Evolutionary conservation across 495 filamentous ascomycete genomes (phyloP), one percentile per base, ranked within the genome.

Genomic region (Entonaema liquescens): DNA sequence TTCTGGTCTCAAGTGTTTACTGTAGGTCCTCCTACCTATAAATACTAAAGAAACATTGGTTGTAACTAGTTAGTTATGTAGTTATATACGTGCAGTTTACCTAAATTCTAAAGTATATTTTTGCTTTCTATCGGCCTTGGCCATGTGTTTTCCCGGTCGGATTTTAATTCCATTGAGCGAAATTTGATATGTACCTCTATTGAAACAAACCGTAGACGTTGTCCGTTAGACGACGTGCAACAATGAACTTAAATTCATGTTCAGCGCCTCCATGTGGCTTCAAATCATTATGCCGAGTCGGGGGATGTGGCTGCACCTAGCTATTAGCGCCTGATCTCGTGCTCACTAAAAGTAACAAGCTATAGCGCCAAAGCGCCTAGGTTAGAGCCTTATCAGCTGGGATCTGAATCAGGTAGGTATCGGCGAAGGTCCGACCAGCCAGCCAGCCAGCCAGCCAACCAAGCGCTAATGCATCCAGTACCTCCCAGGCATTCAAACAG

Each of bases 361-460:
- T 29, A 15, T 28, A 28, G 19, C 49, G 23, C 23, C 28, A n/a
- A n/a, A n/a, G n/a, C n/a, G n/a, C n/a, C n/a, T n/a, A n/a, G n/a
- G n/a, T n/a, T 17, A 35, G 28, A 28, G 29, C 53, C 53, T 56
- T 56, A 56, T 56, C 29, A 35, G 53, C 50, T 53, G 40, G 66
- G 59, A 23, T 63, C 59, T 64, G 36, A 60, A 72, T 72, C 64
- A 59, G 64, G 63, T 52, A 68, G 21, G 55, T 67, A 72, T 67
- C 70, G 21, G 55, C 59, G 54, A 29, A 72, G 64, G 63, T 60
- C 59, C 64, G 56, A 61, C 60, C 70, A 65, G 17, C 17, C 36
- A 40, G 36, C 17, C 40, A 15, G 40, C 40, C 40, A 36, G 35
- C 13, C 35, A 38, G 13, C 12, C 35, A 47, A 17, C 19, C 42